Evolutionary conservation across 306 rosid species (phyloP).

Genomic region (Lathyrus sativus): DNA sequence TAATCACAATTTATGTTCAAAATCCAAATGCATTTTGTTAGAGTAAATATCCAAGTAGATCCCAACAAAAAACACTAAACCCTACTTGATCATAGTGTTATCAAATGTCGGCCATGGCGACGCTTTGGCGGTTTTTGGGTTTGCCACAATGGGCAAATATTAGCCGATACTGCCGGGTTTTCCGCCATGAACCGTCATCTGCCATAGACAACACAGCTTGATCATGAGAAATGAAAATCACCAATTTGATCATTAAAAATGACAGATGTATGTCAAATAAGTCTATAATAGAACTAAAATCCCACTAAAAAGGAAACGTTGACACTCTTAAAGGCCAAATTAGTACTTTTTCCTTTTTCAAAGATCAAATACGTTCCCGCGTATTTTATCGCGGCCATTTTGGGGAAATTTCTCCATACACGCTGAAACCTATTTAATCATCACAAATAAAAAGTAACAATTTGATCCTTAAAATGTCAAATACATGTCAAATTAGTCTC

Average conservation of each 20-base stretch:
- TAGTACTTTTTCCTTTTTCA: background rate
- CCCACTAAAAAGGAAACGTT: background rate
- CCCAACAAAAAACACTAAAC: background rate
- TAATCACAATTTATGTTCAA: background rate
- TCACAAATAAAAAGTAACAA: background rate
- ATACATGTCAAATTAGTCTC: background rate
- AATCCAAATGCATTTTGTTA: background rate
- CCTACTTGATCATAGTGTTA: background rate
- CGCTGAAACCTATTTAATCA: background rate
- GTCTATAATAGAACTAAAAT: background rate
- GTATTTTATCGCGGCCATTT: background rate
- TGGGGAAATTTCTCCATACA: background rate
- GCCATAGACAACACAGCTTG: background rate
- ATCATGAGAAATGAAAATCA: background rate
- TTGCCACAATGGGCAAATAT: no score
- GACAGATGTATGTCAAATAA: background rate
- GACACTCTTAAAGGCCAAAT: background rate
- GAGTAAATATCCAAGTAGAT: background rate
- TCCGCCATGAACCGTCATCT: no score
- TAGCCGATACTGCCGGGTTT: no score
- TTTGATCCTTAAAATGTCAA: background rate
- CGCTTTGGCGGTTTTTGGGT: no score
- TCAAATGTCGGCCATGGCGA: no score
- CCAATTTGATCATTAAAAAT: background rate
- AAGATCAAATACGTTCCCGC: background rate